phyloP scores from a whole-genome alignment of 1,284 basidiomycete genomes.

The Pyrrhoderma noxium region DNA sequence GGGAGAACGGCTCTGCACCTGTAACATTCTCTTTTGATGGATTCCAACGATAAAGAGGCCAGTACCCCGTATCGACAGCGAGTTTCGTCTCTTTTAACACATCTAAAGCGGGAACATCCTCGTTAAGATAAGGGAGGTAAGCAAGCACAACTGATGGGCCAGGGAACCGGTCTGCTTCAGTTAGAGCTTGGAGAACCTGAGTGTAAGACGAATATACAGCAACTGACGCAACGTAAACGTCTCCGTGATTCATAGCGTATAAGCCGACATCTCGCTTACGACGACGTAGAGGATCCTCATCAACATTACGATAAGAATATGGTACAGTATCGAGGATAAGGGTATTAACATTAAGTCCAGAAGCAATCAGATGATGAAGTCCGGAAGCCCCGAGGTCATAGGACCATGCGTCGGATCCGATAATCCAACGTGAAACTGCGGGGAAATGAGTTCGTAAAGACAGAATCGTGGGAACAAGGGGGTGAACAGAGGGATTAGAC shows the following conservation, averaged over 20 bases:
- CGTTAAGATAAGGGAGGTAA: slow-evolving; percentile 84
- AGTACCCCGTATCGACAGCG: slow-evolving; percentile 93
- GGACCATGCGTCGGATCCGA: slow-evolving; percentile 96
- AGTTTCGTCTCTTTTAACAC: slow-evolving; percentile 95
- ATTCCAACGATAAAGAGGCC: slow-evolving; percentile 99
- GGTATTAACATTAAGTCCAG: slow-evolving; percentile 88
- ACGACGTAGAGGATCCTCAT: slow-evolving; percentile 49
- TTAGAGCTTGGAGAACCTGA: slow-evolving; percentile 87
- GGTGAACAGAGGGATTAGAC: slow-evolving; percentile 32
- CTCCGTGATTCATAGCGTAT: slow-evolving; percentile 98
- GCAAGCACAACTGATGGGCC: slow-evolving; percentile 93
- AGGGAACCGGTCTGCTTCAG: slow-evolving; percentile 86
- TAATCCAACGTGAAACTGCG: slow-evolving; percentile 83
- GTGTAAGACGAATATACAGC: slow-evolving; percentile 95
- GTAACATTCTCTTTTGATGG: slow-evolving; percentile 64
- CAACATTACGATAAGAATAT: slow-evolving; percentile 68
- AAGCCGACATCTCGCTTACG: slow-evolving; percentile 91
- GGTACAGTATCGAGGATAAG: slow-evolving; percentile 93
- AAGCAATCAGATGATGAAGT: slow-evolving; percentile 90
- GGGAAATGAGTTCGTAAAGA: slow-evolving; percentile 56
- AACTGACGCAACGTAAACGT: slow-evolving; percentile 92
- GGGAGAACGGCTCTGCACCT: slow-evolving; percentile 83
- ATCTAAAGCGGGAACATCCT: slow-evolving; percentile 76
- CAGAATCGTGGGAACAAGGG: slow-evolving; percentile 50
- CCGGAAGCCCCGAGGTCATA: slow-evolving; percentile 96